Percentiles rank a stretch among this genome's conserved stretches.
phyloP scores from a whole-genome alignment of 2,329 filamentous ascomycete species.

The Allantophomopsis cytisporea region DNA sequence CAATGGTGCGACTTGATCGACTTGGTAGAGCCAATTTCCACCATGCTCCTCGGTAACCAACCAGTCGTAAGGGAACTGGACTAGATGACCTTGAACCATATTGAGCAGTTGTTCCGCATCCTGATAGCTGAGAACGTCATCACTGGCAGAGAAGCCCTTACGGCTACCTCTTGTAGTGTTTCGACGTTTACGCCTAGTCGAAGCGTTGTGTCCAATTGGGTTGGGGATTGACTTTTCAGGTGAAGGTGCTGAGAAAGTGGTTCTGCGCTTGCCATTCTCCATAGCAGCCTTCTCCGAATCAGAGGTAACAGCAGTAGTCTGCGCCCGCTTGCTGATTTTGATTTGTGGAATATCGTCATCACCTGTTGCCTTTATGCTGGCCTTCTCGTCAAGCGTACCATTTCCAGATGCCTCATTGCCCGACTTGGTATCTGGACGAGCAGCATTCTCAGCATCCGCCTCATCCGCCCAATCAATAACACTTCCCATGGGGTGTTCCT shows the following conservation, averaged over 20 bases:
- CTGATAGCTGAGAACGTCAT: constrained; percentile 61
- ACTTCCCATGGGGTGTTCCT: constrained; percentile 10
- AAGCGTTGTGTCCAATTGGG: constrained; percentile 18
- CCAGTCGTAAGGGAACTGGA: constrained; percentile 95
- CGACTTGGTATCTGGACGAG: constrained; percentile 6
- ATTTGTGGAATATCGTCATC: constrained; percentile 32
- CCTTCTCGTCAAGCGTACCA: constrained; percentile 13
- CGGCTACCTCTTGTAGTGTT: constrained; percentile 52
- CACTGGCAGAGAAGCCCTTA: constrained; percentile 46
- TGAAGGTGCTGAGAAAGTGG: constrained; percentile 34
- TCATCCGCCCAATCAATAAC: constrained; percentile 14
- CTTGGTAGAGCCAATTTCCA: constrained; percentile 92
- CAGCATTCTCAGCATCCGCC: constrained; percentile 9
- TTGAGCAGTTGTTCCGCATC: constrained; percentile 74
- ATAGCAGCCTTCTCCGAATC: constrained; percentile 15
- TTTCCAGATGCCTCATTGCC: constrained; percentile 8
- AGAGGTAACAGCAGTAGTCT: constrained; percentile 6
- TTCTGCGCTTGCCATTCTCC: constrained; percentile 31
- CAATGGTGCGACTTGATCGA: constrained; percentile 88
- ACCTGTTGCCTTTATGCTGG: constrained; percentile 21
- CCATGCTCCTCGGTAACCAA: constrained; percentile 80
- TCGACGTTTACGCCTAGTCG: constrained; percentile 48
- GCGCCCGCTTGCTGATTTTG: constrained; percentile 16
- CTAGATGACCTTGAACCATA: constrained; percentile 75
- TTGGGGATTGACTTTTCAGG: constrained; percentile 5